Evolutionary conservation across 2,329 filamentous ascomycete species (phyloP).

Genomic region (Dendrostoma leiphaemia): DNA sequence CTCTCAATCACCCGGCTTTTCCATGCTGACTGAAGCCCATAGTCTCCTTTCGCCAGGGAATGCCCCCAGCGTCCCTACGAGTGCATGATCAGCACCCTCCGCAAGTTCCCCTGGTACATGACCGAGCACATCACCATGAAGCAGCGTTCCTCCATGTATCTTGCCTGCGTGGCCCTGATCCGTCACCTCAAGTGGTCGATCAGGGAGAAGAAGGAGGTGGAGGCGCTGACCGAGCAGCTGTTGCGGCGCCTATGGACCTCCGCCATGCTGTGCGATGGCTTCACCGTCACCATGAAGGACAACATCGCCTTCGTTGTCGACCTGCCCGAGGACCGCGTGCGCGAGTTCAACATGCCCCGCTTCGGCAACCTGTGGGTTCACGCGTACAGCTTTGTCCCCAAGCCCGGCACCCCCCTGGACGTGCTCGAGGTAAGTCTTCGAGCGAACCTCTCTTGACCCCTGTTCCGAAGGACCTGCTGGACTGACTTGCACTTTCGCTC

Average conservation of each 20-base stretch:
- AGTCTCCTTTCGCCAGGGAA: conserved; percentile 59
- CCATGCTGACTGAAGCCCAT: conserved; percentile 8
- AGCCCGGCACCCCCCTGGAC: conserved; percentile 47
- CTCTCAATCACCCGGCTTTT: background rate
- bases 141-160: conserved; percentile 53
- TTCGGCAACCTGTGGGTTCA: conserved; percentile 49
- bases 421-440: conserved; percentile 47
- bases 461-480: background rate
- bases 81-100: conserved; percentile 61
- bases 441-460: background rate
- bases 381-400: conserved; percentile 50
- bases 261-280: conserved; percentile 57
- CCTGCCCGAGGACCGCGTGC: conserved; percentile 34
- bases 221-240: conserved; percentile 51
- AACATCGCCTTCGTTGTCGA: conserved; percentile 47
- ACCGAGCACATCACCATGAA: conserved; percentile 55
- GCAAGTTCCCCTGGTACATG: conserved; percentile 63
- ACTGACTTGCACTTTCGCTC: background rate
- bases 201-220: conserved; percentile 33
- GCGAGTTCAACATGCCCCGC: conserved; percentile 45
- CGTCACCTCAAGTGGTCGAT: conserved; percentile 42
- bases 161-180: conserved; percentile 49
- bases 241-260: conserved; percentile 50
- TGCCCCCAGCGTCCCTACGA: conserved; percentile 66
- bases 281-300: conserved; percentile 61